A percentile compares a stretch with the other conserved stretches of the same genome.
Conservation (phyloP, 2,329 filamentous ascomycete genomes). For the Xylariaceae sp. region DNA sequence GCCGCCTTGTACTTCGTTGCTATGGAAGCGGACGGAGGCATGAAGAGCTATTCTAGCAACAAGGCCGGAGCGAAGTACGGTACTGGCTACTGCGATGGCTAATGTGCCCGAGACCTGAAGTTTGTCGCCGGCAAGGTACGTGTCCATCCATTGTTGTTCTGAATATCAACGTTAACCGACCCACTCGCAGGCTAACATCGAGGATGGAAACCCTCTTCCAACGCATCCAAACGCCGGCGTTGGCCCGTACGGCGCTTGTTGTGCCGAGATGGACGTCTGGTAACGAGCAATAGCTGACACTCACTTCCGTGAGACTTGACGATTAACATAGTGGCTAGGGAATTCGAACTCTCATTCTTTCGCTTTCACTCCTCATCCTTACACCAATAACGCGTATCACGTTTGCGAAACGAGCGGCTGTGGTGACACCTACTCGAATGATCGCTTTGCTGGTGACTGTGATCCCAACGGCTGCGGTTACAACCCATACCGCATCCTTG, state of each 20-base stretch:
- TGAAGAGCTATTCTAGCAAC: conserved; percentile 54
- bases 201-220: conserved; percentile 56
- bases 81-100: conserved; percentile 62
- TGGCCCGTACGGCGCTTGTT: conserved; percentile 61
- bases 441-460: conserved; percentile 65
- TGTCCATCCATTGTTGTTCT: background rate
- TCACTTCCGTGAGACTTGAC: background rate
- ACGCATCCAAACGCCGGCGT: conserved; percentile 59
- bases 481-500: conserved; percentile 69
- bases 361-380: conserved; percentile 68
- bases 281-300: conserved; percentile 16
- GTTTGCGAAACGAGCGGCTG: conserved; percentile 56
- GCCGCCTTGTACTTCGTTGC: conserved; percentile 65
- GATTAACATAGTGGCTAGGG: conserved; percentile 41
- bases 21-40: conserved; percentile 63
- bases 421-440: conserved; percentile 55
- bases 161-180: conserved; percentile 8
- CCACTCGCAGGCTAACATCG: conserved; percentile 48
- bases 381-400: conserved; percentile 54
- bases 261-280: conserved; percentile 68
- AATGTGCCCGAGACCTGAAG: conserved; percentile 58
- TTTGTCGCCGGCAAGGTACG: conserved; percentile 55
- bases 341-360: conserved; percentile 66
- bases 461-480: conserved; percentile 72
- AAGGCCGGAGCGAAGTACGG: conserved; percentile 55